Percentiles rank a stretch among this genome's conserved stretches.
Conservation (phyloP, 257 asterid species). For the Scutellaria barbata region DNA sequence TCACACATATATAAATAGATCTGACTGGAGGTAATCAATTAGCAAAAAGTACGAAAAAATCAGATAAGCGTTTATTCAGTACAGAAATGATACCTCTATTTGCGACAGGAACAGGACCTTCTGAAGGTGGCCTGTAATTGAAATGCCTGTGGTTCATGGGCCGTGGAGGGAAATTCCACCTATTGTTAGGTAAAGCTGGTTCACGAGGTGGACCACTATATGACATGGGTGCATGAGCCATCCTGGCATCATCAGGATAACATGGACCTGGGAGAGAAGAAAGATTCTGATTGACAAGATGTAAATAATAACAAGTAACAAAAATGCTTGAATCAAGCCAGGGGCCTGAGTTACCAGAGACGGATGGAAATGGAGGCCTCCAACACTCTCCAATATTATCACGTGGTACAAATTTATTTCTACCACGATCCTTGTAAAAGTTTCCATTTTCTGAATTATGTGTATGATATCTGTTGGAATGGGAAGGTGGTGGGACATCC, state of each 20-base stretch:
- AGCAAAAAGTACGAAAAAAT: not conserved
- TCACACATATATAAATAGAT: not conserved
- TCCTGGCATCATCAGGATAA: conserved; percentile 64
- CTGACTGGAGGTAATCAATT: conserved; percentile 13
- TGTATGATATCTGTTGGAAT: conserved; percentile 60
- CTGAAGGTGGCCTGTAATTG: conserved; percentile 67
- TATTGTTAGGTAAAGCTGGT: conserved; percentile 54
- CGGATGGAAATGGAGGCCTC: conserved; percentile 66
- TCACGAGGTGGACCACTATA: conserved; percentile 65
- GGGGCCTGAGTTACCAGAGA: conserved; percentile 49
- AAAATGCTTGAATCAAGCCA: conserved; percentile 7
- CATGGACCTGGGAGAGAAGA: conserved; percentile 60
- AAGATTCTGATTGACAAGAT: conserved; percentile 20
- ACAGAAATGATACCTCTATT: conserved; percentile 62
- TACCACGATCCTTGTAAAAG: conserved; percentile 59
- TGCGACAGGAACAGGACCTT: conserved; percentile 69
- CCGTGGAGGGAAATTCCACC: conserved; percentile 71
- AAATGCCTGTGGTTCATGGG: conserved; percentile 61
- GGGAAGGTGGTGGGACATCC: conserved; percentile 56
- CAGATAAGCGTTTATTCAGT: conserved; percentile 8
- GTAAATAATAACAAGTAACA: not conserved
- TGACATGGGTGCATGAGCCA: conserved; percentile 53
- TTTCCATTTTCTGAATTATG: conserved; percentile 62
- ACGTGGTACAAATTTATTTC: conserved; percentile 51
- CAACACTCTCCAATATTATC: conserved; percentile 67